phyloP scores from a whole-genome alignment of 2,329 filamentous ascomycete species.

The Colletotrichum musicola region DNA sequence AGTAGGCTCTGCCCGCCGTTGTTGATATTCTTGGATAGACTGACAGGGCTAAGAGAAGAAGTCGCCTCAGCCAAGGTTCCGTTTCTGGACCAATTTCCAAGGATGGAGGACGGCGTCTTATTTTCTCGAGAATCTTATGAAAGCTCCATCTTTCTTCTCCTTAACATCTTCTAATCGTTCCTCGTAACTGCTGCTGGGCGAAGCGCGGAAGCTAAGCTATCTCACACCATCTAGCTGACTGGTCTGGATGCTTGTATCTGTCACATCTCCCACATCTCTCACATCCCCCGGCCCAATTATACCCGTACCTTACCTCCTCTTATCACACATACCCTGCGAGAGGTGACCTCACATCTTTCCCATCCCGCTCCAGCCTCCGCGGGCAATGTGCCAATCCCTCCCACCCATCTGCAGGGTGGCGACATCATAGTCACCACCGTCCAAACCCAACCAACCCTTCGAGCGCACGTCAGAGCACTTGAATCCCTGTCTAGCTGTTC shows the following conservation, averaged over 20 bases:
- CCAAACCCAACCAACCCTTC: slow-evolving; percentile 17
- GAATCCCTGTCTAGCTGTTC: neutral
- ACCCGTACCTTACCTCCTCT: neutral
- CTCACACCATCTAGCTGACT: neutral
- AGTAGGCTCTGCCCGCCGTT: slow-evolving; percentile 2
- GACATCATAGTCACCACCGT: slow-evolving; percentile 33
- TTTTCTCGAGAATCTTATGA: neutral
- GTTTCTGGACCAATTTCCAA: neutral
- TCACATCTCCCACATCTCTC: neutral
- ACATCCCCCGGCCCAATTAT: neutral
- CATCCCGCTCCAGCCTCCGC: slow-evolving; percentile 22
- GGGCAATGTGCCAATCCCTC: slow-evolving; percentile 34
- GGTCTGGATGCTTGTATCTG: neutral
- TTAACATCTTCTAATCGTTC: neutral
- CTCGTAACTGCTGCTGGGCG: neutral
- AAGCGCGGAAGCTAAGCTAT: neutral
- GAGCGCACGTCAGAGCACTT: slow-evolving; percentile 24
- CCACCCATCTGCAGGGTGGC: slow-evolving; percentile 37
- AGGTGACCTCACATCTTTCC: slow-evolving; percentile 28
- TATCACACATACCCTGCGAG: slow-evolving; percentile 3
- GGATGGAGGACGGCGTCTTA: neutral
- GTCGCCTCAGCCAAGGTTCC: slow-evolving; percentile 27
- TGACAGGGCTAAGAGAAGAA: slow-evolving; percentile 8
- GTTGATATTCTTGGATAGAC: slow-evolving; percentile 17
- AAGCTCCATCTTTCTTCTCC: neutral